Evolutionary conservation across 1,284 basidiomycete genomes (phyloP), one percentile per base, ranked within the genome.

Genomic region (Phellinidium pouzarii): DNA sequence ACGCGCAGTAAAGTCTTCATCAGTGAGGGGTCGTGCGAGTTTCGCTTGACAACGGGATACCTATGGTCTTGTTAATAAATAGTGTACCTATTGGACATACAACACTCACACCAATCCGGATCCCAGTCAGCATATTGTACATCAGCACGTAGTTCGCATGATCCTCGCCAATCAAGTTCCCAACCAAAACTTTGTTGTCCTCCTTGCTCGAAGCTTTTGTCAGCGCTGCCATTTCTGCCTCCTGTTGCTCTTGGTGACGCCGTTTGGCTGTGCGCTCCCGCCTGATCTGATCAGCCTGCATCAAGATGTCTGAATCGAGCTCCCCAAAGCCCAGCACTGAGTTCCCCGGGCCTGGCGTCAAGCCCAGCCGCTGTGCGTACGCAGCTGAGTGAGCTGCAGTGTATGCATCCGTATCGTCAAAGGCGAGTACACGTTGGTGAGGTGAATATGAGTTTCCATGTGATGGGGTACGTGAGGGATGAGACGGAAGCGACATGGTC

Each of bases 51-150:
- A 97, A 59, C 95, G 77, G 44, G 95, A 98, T 4, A 97, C 90
- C 88, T 90, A 44, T 4, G 9, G 38, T 38, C 12, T 36, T 44
- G 31, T 36, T 48, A 49, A 14, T 44, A n/a, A 23, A 60, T 22
- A 55, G 73, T 72, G 1, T 45, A 4, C 23, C 23, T 42, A 26
- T 41, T 50, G 52, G 29, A 38, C 50, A 27, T 29, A 41, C 20
- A 9, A 34, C 1, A 79, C 86, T 64, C 61, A 91, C 92, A 45
- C 88, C 94, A 61, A 94, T 94, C 29, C 95, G 84, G 59, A 99
- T 98, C 4, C 95, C 95, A 3, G 95, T 99, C 62, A 99, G 77
- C 95, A 99, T 99, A 74, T 99, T 98, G 75, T 98, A 99, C 95
- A 98, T 98, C 64, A 99, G 74, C 56, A 98, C 91, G 63, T 98